Conservation (phyloP, 345 rosid genomes). For the Trapa incisa region DNA sequence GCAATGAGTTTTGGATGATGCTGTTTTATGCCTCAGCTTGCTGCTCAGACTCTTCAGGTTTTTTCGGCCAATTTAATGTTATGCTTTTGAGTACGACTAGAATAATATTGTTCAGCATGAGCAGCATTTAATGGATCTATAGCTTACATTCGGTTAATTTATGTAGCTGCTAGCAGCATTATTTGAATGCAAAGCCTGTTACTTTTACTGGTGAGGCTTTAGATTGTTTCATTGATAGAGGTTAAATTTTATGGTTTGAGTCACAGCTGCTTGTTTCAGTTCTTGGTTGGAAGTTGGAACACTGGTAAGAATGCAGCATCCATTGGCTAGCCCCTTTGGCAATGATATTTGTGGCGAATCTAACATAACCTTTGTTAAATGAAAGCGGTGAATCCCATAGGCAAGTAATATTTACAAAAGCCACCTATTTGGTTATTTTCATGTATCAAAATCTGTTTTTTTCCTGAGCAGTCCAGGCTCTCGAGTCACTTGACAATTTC, state of each 20-base stretch:
- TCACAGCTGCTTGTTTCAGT: neutral
- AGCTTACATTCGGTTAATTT: neutral
- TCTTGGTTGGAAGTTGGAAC: neutral
- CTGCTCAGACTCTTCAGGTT: constrained; percentile 4
- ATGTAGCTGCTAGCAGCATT: neutral
- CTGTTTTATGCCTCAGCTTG: neutral
- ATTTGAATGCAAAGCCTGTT: neutral
- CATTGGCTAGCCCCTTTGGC: no score
- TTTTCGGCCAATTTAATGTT: neutral
- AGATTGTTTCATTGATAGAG: neutral
- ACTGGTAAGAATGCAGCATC: neutral
- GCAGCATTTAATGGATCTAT: constrained; percentile 3
- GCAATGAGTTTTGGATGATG: constrained; percentile 11
- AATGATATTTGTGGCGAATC: no score
- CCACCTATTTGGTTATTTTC: no score
- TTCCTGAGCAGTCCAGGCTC: no score
- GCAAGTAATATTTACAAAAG: no score
- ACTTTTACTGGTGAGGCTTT: neutral
- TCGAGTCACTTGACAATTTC: no score
- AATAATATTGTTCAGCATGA: neutral
- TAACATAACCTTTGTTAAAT: no score
- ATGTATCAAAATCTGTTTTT: no score
- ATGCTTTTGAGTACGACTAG: neutral
- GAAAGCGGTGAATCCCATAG: no score
- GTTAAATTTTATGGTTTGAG: neutral